A percentile compares a stretch with the other conserved stretches of the same genome.
Conservation (phyloP, 192 early-diverging fungal genomes). For the Backusella luteola region DNA sequence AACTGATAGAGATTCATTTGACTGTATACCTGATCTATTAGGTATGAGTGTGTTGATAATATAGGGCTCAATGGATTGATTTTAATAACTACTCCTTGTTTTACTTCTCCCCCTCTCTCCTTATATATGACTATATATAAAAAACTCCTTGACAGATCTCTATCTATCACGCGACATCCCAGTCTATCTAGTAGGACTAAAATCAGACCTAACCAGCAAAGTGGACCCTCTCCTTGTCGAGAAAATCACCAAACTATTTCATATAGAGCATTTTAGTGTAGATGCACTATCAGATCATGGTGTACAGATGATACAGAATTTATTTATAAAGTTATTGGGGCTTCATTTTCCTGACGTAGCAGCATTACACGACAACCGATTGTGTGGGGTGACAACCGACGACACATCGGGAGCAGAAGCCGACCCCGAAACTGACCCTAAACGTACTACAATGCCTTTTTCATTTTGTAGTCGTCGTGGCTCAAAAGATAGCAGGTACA, state of each 20-base stretch:
- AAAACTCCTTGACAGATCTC: slow-evolving; percentile 8
- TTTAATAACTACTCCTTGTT: not conserved
- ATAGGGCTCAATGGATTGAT: not conserved
- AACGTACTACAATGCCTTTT: not conserved
- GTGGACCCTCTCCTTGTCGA: not conserved
- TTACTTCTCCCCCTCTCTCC: not conserved
- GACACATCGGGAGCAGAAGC: slow-evolving; percentile 5
- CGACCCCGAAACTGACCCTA: slow-evolving; percentile 4
- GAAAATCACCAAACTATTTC: not conserved
- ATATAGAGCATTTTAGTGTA: not conserved
- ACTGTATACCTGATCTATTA: slow-evolving; percentile 32
- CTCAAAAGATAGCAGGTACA: slow-evolving; percentile 24
- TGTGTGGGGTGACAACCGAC: not conserved
- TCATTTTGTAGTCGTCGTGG: slow-evolving; percentile 10
- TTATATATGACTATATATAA: not conserved
- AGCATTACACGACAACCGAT: not conserved
- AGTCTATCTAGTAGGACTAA: slow-evolving; percentile 30
- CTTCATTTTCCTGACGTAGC: not conserved
- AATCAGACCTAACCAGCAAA: slow-evolving; percentile 18
- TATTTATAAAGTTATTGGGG: not conserved
- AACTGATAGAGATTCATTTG: slow-evolving; percentile 24
- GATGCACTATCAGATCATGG: slow-evolving; percentile 7
- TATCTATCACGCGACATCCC: slow-evolving; percentile 25
- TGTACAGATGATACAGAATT: not conserved
- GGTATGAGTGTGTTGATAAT: slow-evolving; percentile 7